A percentile compares a stretch with the other conserved stretches of the same genome.
phyloP scores from a whole-genome alignment of 2,329 filamentous ascomycete species.

The Colletotrichum coccodes region DNA sequence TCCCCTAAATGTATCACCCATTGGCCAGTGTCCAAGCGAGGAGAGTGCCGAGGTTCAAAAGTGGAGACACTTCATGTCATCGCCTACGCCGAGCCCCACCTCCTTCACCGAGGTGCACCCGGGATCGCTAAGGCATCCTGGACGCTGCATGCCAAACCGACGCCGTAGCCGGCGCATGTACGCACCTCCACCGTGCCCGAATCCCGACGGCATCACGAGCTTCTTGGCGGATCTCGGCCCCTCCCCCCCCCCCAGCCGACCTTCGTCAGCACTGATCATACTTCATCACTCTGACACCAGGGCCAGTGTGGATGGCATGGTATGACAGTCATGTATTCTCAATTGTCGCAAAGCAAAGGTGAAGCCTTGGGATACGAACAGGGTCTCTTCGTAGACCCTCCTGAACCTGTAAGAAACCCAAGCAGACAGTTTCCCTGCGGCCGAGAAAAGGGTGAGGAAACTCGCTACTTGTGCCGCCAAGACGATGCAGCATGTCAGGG shows the following conservation, averaged over 20 bases:
- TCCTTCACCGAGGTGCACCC: constrained; percentile 1
- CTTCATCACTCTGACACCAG: no score
- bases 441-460: no score
- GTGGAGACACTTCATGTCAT: constrained; percentile 17
- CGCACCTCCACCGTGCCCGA: background rate
- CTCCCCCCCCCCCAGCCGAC: background rate
- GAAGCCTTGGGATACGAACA: no score
- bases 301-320: no score
- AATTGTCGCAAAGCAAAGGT: no score
- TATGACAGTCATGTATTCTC: no score
- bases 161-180: background rate
- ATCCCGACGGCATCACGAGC: constrained; percentile 25
- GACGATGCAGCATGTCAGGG: no score
- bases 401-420: no score
- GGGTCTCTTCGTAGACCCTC: no score
- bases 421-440: no score
- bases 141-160: background rate
- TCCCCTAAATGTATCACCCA: constrained; percentile 22
- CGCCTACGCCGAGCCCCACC: background rate
- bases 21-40: background rate
- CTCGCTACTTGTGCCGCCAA: no score
- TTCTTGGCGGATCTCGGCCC: background rate
- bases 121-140: constrained; percentile 4
- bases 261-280: no score
- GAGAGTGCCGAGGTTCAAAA: constrained; percentile 30